Base-by-base conservation (phyloP, 371 early-diverging fungal species). In the Capniomyces stellatus region DNA sequence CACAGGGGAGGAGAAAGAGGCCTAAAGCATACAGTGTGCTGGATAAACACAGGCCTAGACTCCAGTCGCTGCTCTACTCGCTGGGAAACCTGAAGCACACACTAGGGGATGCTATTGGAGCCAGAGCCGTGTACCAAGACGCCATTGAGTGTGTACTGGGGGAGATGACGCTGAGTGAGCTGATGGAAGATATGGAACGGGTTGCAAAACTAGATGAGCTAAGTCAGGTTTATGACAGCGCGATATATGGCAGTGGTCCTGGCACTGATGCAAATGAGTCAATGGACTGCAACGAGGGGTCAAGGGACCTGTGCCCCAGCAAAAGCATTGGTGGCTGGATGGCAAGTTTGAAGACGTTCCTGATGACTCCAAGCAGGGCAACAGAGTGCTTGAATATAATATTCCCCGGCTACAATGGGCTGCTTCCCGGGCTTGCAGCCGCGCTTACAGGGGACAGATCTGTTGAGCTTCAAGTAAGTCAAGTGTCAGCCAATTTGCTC, bases 391-490 rank as follows among this genome's bases (percentile, higher is more conserved):
- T 74, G 3, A 70, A 75, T 2, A 57, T 72, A 0, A 59, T 82
- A 2, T 85, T 85, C 56, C 71, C 78, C 0, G 69, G 71, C 24
- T 71, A 78, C 1, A 64, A 63, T 2, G 85, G 85, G 29, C 61
- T 79, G 15, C 67, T 83, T 21, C 85, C 85, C 24, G 56, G 65
- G 18, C n/a, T n/a, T n/a, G n/a, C n/a, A n/a, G n/a, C n/a, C n/a
- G n/a, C n/a, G n/a, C n/a, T n/a, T n/a, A n/a, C n/a, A n/a, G n/a
- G n/a, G n/a, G n/a, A n/a, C n/a, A n/a, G n/a, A n/a, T n/a, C n/a
- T 89, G 27, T 72, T 78, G 56, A 87, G 89, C 19, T 83, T 85
- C n/a, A n/a, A n/a, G n/a, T n/a, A n/a, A n/a, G n/a, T n/a, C n/a
- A n/a, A n/a, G n/a, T n/a, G n/a, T n/a, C n/a, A n/a, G n/a, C n/a